Percentiles rank a stretch among this genome's conserved stretches.
Conservation (phyloP, 2,329 filamentous ascomycete species). For the Aureobasidium musti region DNA sequence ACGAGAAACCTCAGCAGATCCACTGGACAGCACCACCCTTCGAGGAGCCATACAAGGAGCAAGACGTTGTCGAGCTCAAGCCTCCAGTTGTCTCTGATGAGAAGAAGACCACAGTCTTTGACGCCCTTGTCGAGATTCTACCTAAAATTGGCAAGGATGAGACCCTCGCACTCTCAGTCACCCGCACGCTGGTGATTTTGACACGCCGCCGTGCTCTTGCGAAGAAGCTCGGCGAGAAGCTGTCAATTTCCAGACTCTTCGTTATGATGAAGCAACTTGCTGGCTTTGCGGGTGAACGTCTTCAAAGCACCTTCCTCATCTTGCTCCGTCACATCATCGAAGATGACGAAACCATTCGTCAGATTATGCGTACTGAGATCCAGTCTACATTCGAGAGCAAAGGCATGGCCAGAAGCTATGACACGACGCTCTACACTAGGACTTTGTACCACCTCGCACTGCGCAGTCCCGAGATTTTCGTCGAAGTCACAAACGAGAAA, state of each 20-base stretch:
- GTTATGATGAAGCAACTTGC: slow-evolving; percentile 93
- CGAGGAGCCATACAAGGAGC: slow-evolving; percentile 42
- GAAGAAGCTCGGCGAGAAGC: slow-evolving; percentile 76
- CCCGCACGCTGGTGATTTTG: slow-evolving; percentile 81
- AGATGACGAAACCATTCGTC: slow-evolving; percentile 85
- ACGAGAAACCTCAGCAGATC: slow-evolving; percentile 75
- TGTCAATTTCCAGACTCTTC: slow-evolving; percentile 85
- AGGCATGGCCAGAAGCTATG: slow-evolving; percentile 54
- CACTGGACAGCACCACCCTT: slow-evolving; percentile 61
- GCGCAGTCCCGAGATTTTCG: slow-evolving; percentile 80
- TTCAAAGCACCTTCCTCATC: slow-evolving; percentile 76
- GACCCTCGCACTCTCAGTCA: slow-evolving; percentile 76
- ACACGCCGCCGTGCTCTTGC: slow-evolving; percentile 78
- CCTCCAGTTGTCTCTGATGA: slow-evolving; percentile 64
- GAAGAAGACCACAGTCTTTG: slow-evolving; percentile 70
- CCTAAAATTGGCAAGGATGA: slow-evolving; percentile 87
- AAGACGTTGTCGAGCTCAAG: slow-evolving; percentile 60
- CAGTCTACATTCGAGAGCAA: slow-evolving; percentile 67
- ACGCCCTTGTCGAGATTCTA: slow-evolving; percentile 77
- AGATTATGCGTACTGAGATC: slow-evolving; percentile 91
- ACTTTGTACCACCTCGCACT: slow-evolving; percentile 77
- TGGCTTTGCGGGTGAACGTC: slow-evolving; percentile 71
- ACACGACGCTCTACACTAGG: slow-evolving; percentile 72
- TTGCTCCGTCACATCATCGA: slow-evolving; percentile 91
- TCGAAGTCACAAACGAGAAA: slow-evolving; percentile 83